phyloP scores from a whole-genome alignment of 805 yeast genomes.

The Sugiyamaella americana region DNA sequence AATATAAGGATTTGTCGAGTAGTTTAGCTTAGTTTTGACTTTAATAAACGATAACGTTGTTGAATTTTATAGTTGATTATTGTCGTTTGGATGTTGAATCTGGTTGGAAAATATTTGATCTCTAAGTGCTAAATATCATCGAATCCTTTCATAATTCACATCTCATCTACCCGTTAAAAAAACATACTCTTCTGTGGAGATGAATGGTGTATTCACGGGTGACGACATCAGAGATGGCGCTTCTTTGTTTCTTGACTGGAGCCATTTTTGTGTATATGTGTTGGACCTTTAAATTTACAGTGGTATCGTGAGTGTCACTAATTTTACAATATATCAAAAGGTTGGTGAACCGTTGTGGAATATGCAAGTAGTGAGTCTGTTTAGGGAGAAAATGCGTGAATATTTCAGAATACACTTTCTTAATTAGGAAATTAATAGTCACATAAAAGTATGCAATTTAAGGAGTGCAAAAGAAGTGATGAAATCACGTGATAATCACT shows the following conservation, averaged over 20 bases:
- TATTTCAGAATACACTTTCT: background rate
- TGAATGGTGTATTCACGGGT: conserved; percentile 99
- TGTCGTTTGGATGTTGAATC: too few species aligned
- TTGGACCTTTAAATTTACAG: background rate
- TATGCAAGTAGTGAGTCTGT: conserved; percentile 4
- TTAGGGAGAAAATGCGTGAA: conserved; percentile 1
- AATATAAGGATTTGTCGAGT: too few species aligned
- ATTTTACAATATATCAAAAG: too few species aligned
- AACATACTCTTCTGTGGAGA: conserved; percentile 97
- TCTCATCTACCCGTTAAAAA: background rate
- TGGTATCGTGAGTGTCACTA: background rate
- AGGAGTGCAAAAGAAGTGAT: too few species aligned
- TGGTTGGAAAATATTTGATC: too few species aligned
- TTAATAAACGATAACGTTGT: too few species aligned
- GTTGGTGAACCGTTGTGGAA: too few species aligned
- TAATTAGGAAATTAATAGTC: background rate
- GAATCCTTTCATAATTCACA: background rate
- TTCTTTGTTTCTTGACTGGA: conserved; percentile 39
- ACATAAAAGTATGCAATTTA: too few species aligned
- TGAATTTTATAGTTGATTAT: too few species aligned
- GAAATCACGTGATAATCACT: too few species aligned
- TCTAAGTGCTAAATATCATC: too few species aligned
- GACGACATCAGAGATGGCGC: conserved; percentile 97
- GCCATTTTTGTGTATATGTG: conserved; percentile 32
- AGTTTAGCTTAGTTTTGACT: too few species aligned